A percentile compares a stretch with the other conserved stretches of the same genome.
These are phyloP conservation scores for Microcyclospora pomicola DNA, from an alignment of 2,329 filamentous ascomycete genomes.

Conservation along the genomic window DNA sequence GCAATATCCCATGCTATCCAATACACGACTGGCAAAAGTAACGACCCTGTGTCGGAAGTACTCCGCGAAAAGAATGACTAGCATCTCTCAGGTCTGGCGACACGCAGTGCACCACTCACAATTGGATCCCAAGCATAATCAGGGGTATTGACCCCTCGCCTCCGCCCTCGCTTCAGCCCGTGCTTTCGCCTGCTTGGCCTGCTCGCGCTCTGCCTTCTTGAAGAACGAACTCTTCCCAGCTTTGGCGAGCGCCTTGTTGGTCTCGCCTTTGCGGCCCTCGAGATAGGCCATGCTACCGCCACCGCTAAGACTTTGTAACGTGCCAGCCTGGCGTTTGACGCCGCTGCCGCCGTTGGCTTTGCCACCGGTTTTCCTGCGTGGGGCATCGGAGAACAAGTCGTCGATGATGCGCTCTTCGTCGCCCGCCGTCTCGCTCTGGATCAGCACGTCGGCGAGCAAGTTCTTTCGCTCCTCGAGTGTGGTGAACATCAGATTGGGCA, in stretches of 20 bases:
- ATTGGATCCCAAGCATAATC: too few species aligned
- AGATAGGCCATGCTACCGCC: slow-evolving; percentile 90
- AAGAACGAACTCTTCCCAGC: slow-evolving; percentile 31
- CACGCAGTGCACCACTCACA: too few species aligned
- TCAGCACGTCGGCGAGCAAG: slow-evolving; percentile 73
- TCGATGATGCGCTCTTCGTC: slow-evolving; percentile 58
- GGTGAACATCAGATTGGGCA: slow-evolving; percentile 65
- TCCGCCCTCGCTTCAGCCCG: too few species aligned
- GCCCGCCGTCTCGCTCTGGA: slow-evolving; percentile 66
- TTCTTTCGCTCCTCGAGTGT: slow-evolving; percentile 70
- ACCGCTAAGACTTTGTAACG: slow-evolving; percentile 71
- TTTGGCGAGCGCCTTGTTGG: slow-evolving; percentile 33
- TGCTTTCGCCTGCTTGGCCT: slow-evolving; percentile 13
- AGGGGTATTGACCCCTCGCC: too few species aligned
- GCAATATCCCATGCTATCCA: too few species aligned
- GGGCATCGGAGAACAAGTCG: slow-evolving; percentile 46
- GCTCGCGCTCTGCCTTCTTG: slow-evolving; percentile 26
- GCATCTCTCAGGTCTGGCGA: too few species aligned
- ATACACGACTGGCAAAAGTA: too few species aligned
- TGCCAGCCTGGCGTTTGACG: slow-evolving; percentile 69
- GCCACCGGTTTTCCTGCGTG: slow-evolving; percentile 16
- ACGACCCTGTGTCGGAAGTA: too few species aligned
- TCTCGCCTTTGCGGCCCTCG: slow-evolving; percentile 31
- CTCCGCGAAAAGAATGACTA: too few species aligned
- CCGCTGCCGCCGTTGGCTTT: slow-evolving; percentile 34